Evolutionary conservation across 2,329 filamentous ascomycete species (phyloP).

Genomic region (Hypoxylon sp.): DNA sequence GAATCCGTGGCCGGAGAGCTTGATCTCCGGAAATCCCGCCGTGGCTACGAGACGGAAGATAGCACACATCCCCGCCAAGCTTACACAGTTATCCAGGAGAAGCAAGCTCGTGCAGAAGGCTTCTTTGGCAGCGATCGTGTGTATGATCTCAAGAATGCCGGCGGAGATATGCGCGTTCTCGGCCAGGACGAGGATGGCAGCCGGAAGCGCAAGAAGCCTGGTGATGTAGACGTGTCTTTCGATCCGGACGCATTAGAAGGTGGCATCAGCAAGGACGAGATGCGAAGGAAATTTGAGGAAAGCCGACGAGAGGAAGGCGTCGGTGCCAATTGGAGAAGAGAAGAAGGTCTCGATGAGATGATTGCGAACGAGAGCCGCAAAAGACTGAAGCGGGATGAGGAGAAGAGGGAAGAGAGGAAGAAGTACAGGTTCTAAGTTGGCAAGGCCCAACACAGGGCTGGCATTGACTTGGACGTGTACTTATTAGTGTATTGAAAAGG

Average conservation of each 20-base stretch:
- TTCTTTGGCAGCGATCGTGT: conserved; percentile 97
- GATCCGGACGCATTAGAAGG: conserved; percentile 85
- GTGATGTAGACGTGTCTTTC: conserved; percentile 93
- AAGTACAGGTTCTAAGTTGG: conserved; percentile 64
- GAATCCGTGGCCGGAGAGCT: conserved; percentile 87
- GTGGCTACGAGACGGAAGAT: conserved; percentile 91
- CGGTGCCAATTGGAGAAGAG: conserved; percentile 78
- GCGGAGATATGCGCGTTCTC: conserved; percentile 75
- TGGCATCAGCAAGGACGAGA: conserved; percentile 86
- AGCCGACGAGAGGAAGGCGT: conserved; percentile 75
- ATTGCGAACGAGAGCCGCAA: conserved; percentile 95
- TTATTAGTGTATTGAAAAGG: conserved; percentile 41
- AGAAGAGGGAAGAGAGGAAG: conserved; percentile 77
- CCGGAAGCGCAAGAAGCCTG: conserved; percentile 93
- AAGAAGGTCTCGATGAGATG: conserved; percentile 95
- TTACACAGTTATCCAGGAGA: conserved; percentile 91
- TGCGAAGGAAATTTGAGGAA: conserved; percentile 85
- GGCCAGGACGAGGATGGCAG: conserved; percentile 81
- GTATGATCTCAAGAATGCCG: conserved; percentile 82
- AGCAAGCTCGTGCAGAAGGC: conserved; percentile 85
- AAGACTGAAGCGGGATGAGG: conserved; percentile 88
- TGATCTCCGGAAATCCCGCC: conserved; percentile 87
- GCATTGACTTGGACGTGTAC: conserved; percentile 20
- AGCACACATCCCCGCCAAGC: conserved; percentile 80
- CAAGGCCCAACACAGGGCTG: conserved; percentile 3